Conservation (phyloP, 139 green algal genomes). For the Tetradesmus lagerheimii region DNA sequence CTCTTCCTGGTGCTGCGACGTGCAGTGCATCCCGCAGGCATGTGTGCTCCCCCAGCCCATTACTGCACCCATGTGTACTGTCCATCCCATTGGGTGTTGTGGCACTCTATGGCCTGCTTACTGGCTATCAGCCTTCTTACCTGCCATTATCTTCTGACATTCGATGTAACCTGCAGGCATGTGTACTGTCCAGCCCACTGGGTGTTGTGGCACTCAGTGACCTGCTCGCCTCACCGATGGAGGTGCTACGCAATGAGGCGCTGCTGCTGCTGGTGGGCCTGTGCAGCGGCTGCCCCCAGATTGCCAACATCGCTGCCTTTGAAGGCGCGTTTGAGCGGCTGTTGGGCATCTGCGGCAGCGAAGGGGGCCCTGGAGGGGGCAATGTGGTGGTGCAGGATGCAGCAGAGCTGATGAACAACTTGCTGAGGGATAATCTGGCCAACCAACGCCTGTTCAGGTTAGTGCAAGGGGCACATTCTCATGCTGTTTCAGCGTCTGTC, state of each 20-base stretch:
- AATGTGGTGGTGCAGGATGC: constrained; percentile 91
- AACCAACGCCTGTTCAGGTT: constrained; percentile 90
- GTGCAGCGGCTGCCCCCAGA: constrained; percentile 69
- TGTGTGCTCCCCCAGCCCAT: too few relatives aligned
- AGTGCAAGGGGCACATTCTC: too few relatives aligned
- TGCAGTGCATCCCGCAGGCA: background rate
- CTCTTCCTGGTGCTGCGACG: too few relatives aligned
- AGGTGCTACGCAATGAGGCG: constrained; percentile 80
- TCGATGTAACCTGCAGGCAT: constrained; percentile 18
- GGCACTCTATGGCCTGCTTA: constrained; percentile 89
- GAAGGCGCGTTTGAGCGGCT: constrained; percentile 90
- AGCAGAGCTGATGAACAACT: constrained; percentile 89
- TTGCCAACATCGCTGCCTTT: constrained; percentile 93
- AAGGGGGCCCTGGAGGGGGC: constrained; percentile 78
- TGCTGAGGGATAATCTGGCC: constrained; percentile 80
- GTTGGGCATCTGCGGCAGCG: constrained; percentile 61
- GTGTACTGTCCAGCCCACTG: constrained; percentile 80
- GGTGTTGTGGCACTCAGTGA: constrained; percentile 88
- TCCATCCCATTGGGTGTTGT: constrained; percentile 80
- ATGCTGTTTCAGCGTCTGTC: too few relatives aligned
- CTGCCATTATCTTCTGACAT: too few relatives aligned
- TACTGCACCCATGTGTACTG: too few relatives aligned
- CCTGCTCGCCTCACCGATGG: constrained; percentile 65
- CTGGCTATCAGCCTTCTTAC: too few relatives aligned
- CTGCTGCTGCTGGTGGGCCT: constrained; percentile 86